Base-by-base conservation (phyloP, 2,329 filamentous ascomycete species). In the Thermochaetoides dissita region DNA sequence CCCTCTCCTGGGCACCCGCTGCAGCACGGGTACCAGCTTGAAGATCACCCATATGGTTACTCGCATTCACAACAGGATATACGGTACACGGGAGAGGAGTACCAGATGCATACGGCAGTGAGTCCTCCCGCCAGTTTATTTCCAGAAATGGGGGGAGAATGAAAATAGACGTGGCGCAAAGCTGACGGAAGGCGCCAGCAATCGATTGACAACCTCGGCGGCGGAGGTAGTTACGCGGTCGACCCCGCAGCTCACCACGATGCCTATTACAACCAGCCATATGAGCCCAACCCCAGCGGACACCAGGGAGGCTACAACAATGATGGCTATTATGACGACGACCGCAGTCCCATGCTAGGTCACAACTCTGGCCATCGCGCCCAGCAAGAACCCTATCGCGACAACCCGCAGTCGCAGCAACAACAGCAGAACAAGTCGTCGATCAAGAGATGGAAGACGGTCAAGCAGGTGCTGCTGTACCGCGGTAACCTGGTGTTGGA, bases 381-480 rank as follows among this genome's bases (percentile, higher is more conserved):
- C 45, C 46, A 51, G 46, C 63, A 57, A 44, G 65, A 69, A 33
- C 58, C 60, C 1, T 74, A 69, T 51, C 57, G 59, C 38, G 71
- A 72, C 42, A 60, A 67, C 11, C 62, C 63, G 8, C 54, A 56
- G 30, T 57, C 57, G 17, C 17, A 24, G 17, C 17, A 24, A 24
- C 17, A 24, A 5, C 17, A 24, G 17, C 24, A 46, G 49, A 40
- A 49, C 66, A 66, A 46, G 67, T 69, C 42, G 50, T 74, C 69
- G 5, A 78, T 96, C 51, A 81, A 84, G 60, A 75, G 91, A 59
- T 96, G 86, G 84, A 98, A 96, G 70, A 98, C 91, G 0, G 89
- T 98, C 38, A 98, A 96, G 65, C 86, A 95, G 66, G 89, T 98
- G n/a, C 80, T 93, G 55, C 65, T 98, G 41, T 98, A 94, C 69